Conservation (phyloP, 176 grass and related monocot genomes). For the Raddia guianensis region DNA sequence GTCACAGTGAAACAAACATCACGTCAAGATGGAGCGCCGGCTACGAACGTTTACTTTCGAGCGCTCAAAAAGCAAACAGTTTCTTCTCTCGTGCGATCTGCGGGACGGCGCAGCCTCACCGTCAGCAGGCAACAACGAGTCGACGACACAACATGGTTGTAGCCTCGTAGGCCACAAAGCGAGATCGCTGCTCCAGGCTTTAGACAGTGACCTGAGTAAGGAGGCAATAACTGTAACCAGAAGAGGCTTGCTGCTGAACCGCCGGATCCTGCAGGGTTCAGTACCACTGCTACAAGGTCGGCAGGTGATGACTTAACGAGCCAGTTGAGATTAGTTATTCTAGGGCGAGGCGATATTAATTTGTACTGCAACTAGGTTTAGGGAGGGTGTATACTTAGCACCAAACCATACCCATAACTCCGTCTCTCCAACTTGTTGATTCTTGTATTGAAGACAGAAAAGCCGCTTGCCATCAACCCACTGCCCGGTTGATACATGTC, state of each 20-base stretch:
- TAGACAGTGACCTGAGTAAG: constrained; percentile 31
- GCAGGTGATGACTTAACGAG: constrained; percentile 20
- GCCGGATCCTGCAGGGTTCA: constrained; percentile 34
- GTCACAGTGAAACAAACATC: neutral
- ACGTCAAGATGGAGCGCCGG: neutral
- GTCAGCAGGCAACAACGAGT: constrained; percentile 21
- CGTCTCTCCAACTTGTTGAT: constrained; percentile 32
- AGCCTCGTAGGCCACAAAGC: neutral
- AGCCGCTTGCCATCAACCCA: constrained; percentile 42
- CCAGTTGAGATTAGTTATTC: constrained; percentile 27
- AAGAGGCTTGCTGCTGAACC: constrained; percentile 42
- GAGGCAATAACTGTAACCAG: constrained; percentile 36
- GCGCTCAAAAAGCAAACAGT: constrained; percentile 13
- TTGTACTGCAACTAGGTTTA: constrained; percentile 25
- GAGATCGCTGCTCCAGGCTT: constrained; percentile 20
- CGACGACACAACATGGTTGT: neutral
- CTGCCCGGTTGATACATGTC: constrained; percentile 32
- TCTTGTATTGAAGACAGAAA: constrained; percentile 12
- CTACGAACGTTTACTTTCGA: neutral
- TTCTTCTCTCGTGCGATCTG: neutral
- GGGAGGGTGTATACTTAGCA: constrained; percentile 4
- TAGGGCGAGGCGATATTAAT: constrained; percentile 33
- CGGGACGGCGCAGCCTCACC: constrained; percentile 12
- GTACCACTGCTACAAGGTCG: neutral
- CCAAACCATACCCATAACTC: constrained; percentile 10